These are phyloP conservation scores for Fagopyrum esculentum DNA, from an alignment of 148 eudicot species.

Conservation along the genomic window DNA sequence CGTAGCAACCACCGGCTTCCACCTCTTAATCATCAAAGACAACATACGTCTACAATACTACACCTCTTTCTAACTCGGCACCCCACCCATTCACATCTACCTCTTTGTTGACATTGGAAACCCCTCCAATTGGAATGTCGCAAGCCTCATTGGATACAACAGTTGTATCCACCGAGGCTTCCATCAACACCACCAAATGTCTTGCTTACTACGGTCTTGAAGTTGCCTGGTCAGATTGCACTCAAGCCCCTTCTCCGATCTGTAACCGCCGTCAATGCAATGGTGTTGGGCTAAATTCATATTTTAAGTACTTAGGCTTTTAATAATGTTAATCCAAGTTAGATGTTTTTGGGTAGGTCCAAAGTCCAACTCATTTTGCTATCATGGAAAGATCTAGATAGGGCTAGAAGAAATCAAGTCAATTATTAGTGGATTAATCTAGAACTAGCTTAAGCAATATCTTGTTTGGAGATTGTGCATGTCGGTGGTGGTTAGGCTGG, in stretches of 20 bases:
- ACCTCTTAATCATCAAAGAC: slow-evolving; percentile 31
- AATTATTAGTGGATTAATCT: too few species aligned
- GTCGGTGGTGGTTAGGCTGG: too few species aligned
- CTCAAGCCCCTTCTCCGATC: slow-evolving; percentile 2
- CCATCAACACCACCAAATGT: slow-evolving; percentile 14
- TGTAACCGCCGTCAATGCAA: slow-evolving; percentile 1
- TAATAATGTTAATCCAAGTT: too few species aligned
- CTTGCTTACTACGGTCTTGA: slow-evolving; percentile 6
- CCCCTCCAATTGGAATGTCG: slow-evolving; percentile 17
- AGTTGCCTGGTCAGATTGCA: neutral
- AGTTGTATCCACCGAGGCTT: slow-evolving; percentile 9
- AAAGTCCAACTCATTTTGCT: too few species aligned
- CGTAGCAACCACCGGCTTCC: neutral
- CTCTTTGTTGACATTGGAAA: slow-evolving; percentile 17
- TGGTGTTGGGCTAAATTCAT: neutral
- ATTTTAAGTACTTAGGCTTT: too few species aligned
- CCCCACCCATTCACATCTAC: slow-evolving; percentile 17
- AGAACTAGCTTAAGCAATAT: too few species aligned
- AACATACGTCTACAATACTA: slow-evolving; percentile 19
- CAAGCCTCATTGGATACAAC: slow-evolving; percentile 11
- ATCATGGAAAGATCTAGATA: too few species aligned
- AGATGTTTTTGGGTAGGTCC: too few species aligned
- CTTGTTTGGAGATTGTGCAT: too few species aligned
- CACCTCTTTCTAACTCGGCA: slow-evolving; percentile 26
- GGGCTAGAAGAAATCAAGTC: too few species aligned